Evolutionary conservation across 2,329 filamentous ascomycete species (phyloP), one percentile per base, ranked within the genome.

Genomic region (Emergomyces pasteurianus): DNA sequence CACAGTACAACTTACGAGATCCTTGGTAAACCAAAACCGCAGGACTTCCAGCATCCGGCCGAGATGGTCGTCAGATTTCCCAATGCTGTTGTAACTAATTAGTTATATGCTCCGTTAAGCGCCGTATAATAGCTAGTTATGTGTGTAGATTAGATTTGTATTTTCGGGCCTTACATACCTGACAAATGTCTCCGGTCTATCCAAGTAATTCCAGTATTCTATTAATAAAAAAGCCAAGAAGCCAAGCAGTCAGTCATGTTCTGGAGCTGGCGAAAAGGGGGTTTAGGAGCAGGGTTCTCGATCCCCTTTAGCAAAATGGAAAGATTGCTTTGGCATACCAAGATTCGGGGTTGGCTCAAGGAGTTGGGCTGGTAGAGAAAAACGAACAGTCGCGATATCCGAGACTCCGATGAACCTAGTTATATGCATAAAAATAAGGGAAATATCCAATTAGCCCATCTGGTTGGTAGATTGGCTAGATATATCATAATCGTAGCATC

Each of bases 151-250:
- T 26, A 43, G n/a, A 63, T 50, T 62, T 40, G 52, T 47, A 61
- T 63, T 52, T 40, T 67, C 61, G 65, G 60, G 61, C 64, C 65
- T 3, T 31, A 31, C 77, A 69, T 67, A 83, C 81, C 80, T 83
- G 64, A 83, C 82, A 72, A 99, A 96, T 55, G 92, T 90, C 74
- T 95, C 95, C 26, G 92, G 92, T 67, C 91, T 85, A 75, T 99
- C 94, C 72, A 99, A 81, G 71, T 99, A 99, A 71, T 95, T 95
- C 94, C 94, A 99, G 78, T 97, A 99, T 79, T 99, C 94, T 85
- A 68, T 59, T 58, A 43, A 43, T 14, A 34, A 42, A 56, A 36
- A 34, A 14, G 54, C 38, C 53, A 42, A 23, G 54, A 3, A 23
- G 54, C 38, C 38, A 58, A 58, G 42, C 9, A 4, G 34, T 47